Conservation (phyloP, 495 filamentous ascomycete genomes). For the Aspergillus sclerotiicarbonarius region DNA sequence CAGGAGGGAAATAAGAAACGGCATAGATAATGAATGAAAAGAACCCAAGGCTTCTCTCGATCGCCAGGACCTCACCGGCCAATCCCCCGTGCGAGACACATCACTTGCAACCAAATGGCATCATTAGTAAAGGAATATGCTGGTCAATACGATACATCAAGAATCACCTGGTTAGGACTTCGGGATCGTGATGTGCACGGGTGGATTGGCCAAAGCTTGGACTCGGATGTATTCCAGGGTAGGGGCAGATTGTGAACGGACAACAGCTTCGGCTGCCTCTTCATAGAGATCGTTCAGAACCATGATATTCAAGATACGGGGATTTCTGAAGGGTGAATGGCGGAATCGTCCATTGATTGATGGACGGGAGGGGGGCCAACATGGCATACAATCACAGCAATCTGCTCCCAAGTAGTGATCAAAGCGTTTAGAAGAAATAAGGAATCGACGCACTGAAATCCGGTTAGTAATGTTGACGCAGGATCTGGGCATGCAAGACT, state of each 20-base stretch:
- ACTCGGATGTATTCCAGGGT: slow-evolving; percentile 8
- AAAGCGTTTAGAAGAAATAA: slow-evolving; percentile 41
- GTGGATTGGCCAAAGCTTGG: slow-evolving; percentile 6
- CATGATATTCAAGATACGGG: not conserved
- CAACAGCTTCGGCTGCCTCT: slow-evolving; percentile 1
- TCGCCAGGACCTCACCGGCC: slow-evolving; percentile 18
- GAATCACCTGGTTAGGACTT: slow-evolving; percentile 12
- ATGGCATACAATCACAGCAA: not conserved
- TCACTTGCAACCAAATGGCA: slow-evolving; percentile 19
- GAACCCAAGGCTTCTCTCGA: slow-evolving; percentile 13
- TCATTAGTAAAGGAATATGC: slow-evolving; percentile 19
- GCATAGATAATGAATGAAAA: slow-evolving; percentile 14
- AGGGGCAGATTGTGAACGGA: slow-evolving; percentile 5
- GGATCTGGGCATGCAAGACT: slow-evolving; percentile 34
- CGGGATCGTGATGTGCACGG: slow-evolving; percentile 3
- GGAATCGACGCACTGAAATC: slow-evolving; percentile 43
- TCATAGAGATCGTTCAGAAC: not conserved
- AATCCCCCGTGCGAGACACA: slow-evolving; percentile 8
- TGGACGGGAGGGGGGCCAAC: not conserved
- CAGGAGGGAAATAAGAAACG: slow-evolving; percentile 20
- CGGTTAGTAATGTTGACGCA: slow-evolving; percentile 21
- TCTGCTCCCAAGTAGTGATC: not conserved
- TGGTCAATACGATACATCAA: slow-evolving; percentile 25
- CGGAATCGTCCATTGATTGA: not conserved
- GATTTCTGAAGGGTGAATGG: not conserved